A percentile compares a stretch with the other conserved stretches of the same genome.
Conservation (phyloP, 345 rosid genomes). For the Acer negundo region DNA sequence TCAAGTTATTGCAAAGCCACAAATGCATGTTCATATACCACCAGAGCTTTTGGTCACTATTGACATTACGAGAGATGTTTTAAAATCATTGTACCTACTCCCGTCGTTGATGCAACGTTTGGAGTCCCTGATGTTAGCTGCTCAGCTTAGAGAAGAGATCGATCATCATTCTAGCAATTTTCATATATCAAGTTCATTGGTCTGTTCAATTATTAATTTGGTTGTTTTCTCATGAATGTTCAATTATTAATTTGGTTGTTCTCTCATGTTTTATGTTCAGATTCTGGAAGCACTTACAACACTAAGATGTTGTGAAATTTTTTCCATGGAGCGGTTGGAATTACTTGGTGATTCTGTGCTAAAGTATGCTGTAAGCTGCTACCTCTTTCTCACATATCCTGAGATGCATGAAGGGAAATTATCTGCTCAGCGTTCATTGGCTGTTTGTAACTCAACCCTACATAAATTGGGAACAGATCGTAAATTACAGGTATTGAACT, state of each 20-base stretch:
- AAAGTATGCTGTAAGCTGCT: conserved; percentile 76
- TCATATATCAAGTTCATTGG: conserved; percentile 62
- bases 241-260: conserved; percentile 12
- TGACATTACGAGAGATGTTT: conserved; percentile 44
- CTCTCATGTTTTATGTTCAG: conserved; percentile 38
- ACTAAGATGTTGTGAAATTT: conserved; percentile 62
- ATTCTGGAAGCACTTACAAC: conserved; percentile 84
- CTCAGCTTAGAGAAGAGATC: conserved; percentile 90
- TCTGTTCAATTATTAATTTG: conserved; percentile 32
- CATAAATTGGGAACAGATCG: conserved; percentile 59
- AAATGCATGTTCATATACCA: conserved; percentile 65
- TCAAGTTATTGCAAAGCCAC: conserved; percentile 37
- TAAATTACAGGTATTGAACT: conserved; percentile 63
- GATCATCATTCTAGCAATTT: conserved; percentile 40
- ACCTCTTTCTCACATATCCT: conserved; percentile 69
- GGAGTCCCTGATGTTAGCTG: conserved; percentile 82
- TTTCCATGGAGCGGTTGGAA: conserved; percentile 97
- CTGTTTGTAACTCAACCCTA: conserved; percentile 68
- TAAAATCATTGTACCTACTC: conserved; percentile 67
- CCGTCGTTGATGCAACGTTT: conserved; percentile 87
- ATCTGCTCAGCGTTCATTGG: conserved; percentile 38
- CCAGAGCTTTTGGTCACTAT: conserved; percentile 76
- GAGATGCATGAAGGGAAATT: conserved; percentile 72
- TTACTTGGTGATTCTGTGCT: conserved; percentile 94
- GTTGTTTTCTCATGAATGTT: conserved; percentile 23